Evolutionary conservation across 371 early-diverging fungal species (phyloP).

Genomic region (Capniomyces stellatus): DNA sequence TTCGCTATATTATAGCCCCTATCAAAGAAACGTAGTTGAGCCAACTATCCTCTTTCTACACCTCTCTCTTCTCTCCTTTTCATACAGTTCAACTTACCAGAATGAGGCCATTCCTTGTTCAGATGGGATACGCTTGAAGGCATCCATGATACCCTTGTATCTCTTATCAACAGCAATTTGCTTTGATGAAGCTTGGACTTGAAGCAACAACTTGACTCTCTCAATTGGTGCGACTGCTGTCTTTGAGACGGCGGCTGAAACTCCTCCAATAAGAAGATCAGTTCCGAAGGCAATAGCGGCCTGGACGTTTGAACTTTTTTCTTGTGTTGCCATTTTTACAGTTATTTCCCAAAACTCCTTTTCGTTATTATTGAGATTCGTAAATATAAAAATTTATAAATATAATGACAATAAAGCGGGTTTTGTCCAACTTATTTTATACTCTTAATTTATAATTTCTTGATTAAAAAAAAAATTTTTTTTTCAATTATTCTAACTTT

Average conservation of each 20-base stretch:
- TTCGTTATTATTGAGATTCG: too few relatives aligned
- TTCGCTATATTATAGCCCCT: too few relatives aligned
- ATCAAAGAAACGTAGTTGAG: too few relatives aligned
- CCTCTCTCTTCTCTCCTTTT: too few relatives aligned
- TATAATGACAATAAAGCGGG: too few relatives aligned
- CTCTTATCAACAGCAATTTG: slow-evolving; percentile 41
- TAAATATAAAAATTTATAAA: too few relatives aligned
- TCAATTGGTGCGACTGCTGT: slow-evolving; percentile 62
- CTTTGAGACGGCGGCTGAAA: slow-evolving; percentile 72
- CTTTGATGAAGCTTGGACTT: slow-evolving; percentile 33
- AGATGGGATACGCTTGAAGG: slow-evolving; percentile 34
- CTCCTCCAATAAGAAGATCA: slow-evolving; percentile 34
- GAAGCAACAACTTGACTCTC: slow-evolving; percentile 46
- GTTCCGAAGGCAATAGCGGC: slow-evolving; percentile 3
- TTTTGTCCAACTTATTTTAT: too few relatives aligned
- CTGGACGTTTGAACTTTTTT: background rate
- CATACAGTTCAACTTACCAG: too few relatives aligned
- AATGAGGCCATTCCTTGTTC: slow-evolving; percentile 40
- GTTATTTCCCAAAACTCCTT: too few relatives aligned
- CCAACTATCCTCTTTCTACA: too few relatives aligned
- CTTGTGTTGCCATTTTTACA: background rate
- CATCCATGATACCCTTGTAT: slow-evolving; percentile 42
- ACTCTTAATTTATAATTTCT: background rate
- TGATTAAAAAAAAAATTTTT: too few relatives aligned
- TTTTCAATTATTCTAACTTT: too few relatives aligned